Percentiles rank a stretch among this genome's conserved stretches.
Evolutionary conservation across 805 yeast genomes (phyloP).

Genomic region (Candida ulmi): DNA sequence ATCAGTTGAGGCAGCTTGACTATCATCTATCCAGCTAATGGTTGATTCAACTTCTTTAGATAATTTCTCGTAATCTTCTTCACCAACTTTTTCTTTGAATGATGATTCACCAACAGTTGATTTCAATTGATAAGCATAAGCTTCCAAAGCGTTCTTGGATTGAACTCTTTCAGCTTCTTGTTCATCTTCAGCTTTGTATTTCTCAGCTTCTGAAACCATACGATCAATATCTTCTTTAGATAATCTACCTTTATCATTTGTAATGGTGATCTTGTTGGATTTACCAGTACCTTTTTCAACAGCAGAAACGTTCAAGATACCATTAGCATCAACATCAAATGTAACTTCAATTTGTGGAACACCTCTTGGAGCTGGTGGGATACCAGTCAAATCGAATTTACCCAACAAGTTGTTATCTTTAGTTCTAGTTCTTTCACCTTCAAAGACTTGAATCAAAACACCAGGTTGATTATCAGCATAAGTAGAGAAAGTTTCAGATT

Average conservation of each 20-base stretch:
- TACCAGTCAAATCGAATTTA: constrained; percentile 94
- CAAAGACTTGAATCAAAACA: constrained; percentile 96
- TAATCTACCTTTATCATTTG: constrained; percentile 98
- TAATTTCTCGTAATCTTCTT: constrained; percentile 66
- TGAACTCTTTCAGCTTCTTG: constrained; percentile 88
- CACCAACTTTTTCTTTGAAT: constrained; percentile 75
- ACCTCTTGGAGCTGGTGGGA: constrained; percentile 99
- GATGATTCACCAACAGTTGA: constrained; percentile 66
- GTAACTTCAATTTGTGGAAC: constrained; percentile 98
- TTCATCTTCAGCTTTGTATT: constrained; percentile 95
- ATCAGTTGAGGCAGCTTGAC: constrained; percentile 88
- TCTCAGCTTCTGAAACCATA: constrained; percentile 97
- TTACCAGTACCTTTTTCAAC: constrained; percentile 99
- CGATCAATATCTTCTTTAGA: constrained; percentile 97
- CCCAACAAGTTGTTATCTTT: constrained; percentile 96
- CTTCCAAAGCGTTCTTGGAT: constrained; percentile 94
- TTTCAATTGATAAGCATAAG: constrained; percentile 93
- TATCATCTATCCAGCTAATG: constrained; percentile 87
- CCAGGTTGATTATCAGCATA: constrained; percentile 99
- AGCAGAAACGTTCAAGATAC: constrained; percentile 95
- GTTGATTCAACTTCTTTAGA: constrained; percentile 80
- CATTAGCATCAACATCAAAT: constrained; percentile 95
- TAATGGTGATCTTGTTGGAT: constrained; percentile 92
- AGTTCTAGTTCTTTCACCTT: constrained; percentile 97
- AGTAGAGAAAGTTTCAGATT: constrained; percentile 96